phyloP scores from a whole-genome alignment of 2,329 filamentous ascomycete genomes.

The Pseudofabraea citricarpa region DNA sequence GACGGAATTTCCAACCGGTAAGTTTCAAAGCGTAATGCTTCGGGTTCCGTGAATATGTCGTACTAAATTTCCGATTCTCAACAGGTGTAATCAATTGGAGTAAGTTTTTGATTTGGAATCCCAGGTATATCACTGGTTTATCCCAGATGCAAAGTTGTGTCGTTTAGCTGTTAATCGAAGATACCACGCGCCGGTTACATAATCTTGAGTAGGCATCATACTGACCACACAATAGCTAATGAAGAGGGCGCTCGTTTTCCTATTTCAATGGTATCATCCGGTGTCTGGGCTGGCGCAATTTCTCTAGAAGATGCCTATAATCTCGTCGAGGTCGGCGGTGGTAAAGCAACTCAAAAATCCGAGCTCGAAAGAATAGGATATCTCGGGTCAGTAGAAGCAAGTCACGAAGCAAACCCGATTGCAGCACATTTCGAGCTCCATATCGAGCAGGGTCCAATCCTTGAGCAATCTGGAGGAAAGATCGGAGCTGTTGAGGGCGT shows the following conservation, averaged over 20 bases:
- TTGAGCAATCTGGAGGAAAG: constrained; percentile 58
- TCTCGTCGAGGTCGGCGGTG: constrained; percentile 57
- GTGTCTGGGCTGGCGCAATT: constrained; percentile 71
- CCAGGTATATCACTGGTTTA: no score
- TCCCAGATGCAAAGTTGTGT: no score
- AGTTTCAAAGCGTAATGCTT: background rate
- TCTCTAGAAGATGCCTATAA: constrained; percentile 56
- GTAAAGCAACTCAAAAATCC: constrained; percentile 56
- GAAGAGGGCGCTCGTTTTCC: constrained; percentile 81
- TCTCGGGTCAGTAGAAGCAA: constrained; percentile 52
- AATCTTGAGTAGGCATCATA: no score
- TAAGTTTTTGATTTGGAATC: background rate
- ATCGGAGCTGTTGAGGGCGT: constrained; percentile 69
- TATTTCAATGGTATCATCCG: constrained; percentile 67
- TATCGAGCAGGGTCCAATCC: constrained; percentile 77
- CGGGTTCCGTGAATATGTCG: constrained; percentile 39
- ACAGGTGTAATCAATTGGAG: constrained; percentile 68
- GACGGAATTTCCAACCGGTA: constrained; percentile 53
- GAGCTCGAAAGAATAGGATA: constrained; percentile 72
- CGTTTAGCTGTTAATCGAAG: no score
- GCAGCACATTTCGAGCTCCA: constrained; percentile 80
- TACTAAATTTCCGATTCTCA: constrained; percentile 32
- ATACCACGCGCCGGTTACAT: no score
- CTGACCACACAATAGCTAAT: constrained; percentile 31
- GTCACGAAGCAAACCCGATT: constrained; percentile 56